Conservation (phyloP, 441 rosid genomes). For the Pelargonium citronellum region DNA sequence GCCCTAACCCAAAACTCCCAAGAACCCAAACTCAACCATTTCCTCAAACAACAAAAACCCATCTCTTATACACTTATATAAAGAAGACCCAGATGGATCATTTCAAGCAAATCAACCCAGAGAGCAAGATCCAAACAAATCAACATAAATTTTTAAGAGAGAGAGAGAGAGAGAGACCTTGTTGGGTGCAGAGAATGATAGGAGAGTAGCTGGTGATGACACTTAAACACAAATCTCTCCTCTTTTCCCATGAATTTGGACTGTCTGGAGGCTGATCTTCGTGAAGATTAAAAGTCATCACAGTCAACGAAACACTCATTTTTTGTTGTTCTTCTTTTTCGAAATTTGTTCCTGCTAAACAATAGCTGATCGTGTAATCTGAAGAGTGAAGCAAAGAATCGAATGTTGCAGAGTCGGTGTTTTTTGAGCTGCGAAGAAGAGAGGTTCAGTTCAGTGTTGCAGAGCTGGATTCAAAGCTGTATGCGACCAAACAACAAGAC, state of each 20-base stretch:
- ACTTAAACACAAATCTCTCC: conserved; percentile 80
- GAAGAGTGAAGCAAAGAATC: background rate
- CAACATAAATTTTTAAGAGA: background rate
- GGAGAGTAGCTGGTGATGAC: conserved; percentile 83
- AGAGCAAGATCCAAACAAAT: conserved; percentile 21
- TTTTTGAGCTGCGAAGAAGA: background rate
- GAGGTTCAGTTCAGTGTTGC: background rate
- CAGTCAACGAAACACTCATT: conserved; percentile 78
- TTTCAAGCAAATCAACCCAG: conserved; percentile 16
- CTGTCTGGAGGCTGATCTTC: conserved; percentile 74
- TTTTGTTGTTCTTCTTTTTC: conserved; percentile 8
- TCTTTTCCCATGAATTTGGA: conserved; percentile 76
- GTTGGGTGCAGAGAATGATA: conserved; percentile 77
- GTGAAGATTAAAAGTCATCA: conserved; percentile 84
- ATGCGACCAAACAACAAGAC: background rate
- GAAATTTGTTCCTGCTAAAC: background rate
- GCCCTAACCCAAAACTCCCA: background rate
- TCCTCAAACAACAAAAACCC: conserved; percentile 22
- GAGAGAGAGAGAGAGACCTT: conserved; percentile 38
- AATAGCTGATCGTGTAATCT: background rate
- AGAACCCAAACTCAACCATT: background rate
- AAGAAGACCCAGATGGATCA: conserved; percentile 29
- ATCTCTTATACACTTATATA: conserved; percentile 27
- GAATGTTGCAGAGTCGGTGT: background rate
- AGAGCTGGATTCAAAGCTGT: background rate